Conservation (phyloP, 176 grass and related monocot genomes). For the Oryza glumipatula region DNA sequence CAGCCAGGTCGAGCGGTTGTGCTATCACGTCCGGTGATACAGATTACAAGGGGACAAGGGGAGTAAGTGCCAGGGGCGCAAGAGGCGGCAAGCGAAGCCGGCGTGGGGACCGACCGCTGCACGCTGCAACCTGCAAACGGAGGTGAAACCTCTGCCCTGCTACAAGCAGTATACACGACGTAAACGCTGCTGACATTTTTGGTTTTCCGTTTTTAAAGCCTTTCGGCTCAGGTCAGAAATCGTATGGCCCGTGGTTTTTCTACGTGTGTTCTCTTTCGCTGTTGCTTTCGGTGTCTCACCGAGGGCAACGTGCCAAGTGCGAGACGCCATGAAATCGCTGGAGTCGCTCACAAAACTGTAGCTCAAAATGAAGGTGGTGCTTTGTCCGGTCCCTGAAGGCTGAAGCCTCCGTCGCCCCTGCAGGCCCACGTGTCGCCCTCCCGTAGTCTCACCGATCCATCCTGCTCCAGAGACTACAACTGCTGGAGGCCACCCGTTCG, state of each 20-base stretch:
- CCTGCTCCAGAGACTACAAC: background rate
- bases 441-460: background rate
- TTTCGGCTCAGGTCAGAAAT: too few species aligned
- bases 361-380: background rate
- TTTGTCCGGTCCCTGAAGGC: background rate
- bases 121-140: slow-evolving; percentile 23
- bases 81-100: slow-evolving; percentile 29
- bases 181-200: background rate
- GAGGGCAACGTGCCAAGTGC: background rate
- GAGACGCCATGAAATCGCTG: background rate
- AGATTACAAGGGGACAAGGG: background rate
- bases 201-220: background rate
- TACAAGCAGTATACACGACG: background rate
- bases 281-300: slow-evolving; percentile 10
- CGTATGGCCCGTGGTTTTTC: background rate
- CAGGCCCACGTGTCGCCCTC: slow-evolving; percentile 35
- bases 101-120: slow-evolving; percentile 28
- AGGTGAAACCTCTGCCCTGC: background rate
- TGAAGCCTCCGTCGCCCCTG: background rate
- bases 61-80: slow-evolving; percentile 38
- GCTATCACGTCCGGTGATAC: slow-evolving; percentile 16
- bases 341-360: background rate
- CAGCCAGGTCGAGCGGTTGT: slow-evolving; percentile 13
- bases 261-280: slow-evolving; percentile 4
- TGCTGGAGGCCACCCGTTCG: background rate